Conservation (phyloP, 225 moss, liverwort and hornwort species). For the Takakia lepidozioides region DNA sequence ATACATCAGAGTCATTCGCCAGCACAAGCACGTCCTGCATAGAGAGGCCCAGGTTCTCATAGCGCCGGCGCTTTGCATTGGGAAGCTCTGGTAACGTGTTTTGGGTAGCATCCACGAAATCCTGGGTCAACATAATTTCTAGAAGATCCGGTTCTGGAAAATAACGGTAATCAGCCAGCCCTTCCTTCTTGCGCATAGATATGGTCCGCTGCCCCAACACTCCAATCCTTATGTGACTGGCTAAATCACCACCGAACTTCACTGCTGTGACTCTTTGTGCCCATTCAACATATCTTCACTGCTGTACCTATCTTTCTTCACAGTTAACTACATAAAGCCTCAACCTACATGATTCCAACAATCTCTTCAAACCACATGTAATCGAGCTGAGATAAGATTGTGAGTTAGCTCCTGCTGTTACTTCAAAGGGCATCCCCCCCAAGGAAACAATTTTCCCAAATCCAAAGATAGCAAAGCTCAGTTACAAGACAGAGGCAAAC, state of each 20-base stretch:
- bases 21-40: slow-evolving; percentile 96
- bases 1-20: slow-evolving; percentile 73
- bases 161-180: slow-evolving; percentile 92
- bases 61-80: slow-evolving; percentile 78
- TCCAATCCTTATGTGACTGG: no score
- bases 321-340: no score
- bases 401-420: no score
- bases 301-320: no score
- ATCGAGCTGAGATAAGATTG: no score
- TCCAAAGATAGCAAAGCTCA: background rate
- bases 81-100: slow-evolving; percentile 72
- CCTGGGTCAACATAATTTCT: slow-evolving; percentile 59
- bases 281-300: no score
- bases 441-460: no score
- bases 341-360: no score
- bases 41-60: slow-evolving; percentile 72
- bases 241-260: no score
- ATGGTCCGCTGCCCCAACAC: slow-evolving; percentile 54
- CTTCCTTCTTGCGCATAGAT: slow-evolving; percentile 97
- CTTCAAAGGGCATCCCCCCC: no score
- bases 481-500: slow-evolving; percentile 14
- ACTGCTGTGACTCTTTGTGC: no score
- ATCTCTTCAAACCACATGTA: no score
- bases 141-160: slow-evolving; percentile 94
- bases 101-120: slow-evolving; percentile 49